phyloP scores from a whole-genome alignment of 2,329 filamentous ascomycete genomes.

The Chalaropsis thielavioides region DNA sequence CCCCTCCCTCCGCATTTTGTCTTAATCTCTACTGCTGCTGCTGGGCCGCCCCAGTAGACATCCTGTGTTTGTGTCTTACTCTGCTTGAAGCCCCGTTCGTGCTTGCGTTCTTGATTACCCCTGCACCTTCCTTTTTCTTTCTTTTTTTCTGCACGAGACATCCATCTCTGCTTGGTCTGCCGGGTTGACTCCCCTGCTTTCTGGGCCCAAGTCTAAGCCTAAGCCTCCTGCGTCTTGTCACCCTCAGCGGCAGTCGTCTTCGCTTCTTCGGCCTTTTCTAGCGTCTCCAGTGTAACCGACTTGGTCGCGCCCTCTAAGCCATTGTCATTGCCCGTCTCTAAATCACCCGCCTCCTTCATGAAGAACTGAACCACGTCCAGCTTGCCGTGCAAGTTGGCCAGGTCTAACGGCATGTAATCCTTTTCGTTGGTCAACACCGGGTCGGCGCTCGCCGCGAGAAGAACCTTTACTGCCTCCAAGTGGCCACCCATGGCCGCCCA shows the following conservation, averaged over 20 bases:
- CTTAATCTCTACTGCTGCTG: not conserved
- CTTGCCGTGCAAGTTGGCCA: slow-evolving; percentile 58
- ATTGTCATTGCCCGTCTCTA: slow-evolving; percentile 32
- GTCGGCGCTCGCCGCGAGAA: slow-evolving; percentile 59
- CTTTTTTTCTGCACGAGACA: not conserved
- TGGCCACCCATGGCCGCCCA: slow-evolving; percentile 90
- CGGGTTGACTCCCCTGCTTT: not conserved
- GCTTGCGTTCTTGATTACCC: not conserved
- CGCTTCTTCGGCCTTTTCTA: slow-evolving; percentile 14
- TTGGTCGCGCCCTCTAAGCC: slow-evolving; percentile 22
- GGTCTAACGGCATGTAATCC: slow-evolving; percentile 65
- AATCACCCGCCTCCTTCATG: slow-evolving; percentile 32
- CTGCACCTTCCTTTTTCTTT: not conserved
- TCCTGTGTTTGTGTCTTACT: not conserved
- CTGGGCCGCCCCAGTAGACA: slow-evolving; percentile 2
- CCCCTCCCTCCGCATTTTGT: not conserved
- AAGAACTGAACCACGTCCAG: slow-evolving; percentile 49
- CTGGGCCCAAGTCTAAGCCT: not conserved
- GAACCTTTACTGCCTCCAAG: slow-evolving; percentile 59
- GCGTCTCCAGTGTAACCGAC: slow-evolving; percentile 16
- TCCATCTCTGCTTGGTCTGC: not conserved
- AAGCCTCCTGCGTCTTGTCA: not conserved
- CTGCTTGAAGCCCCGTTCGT: not conserved
- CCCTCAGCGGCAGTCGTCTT: slow-evolving; percentile 2
- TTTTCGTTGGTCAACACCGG: slow-evolving; percentile 66